phyloP scores from a whole-genome alignment of 768 basidiomycete genomes.

The Thelephora aurantiotincta region DNA sequence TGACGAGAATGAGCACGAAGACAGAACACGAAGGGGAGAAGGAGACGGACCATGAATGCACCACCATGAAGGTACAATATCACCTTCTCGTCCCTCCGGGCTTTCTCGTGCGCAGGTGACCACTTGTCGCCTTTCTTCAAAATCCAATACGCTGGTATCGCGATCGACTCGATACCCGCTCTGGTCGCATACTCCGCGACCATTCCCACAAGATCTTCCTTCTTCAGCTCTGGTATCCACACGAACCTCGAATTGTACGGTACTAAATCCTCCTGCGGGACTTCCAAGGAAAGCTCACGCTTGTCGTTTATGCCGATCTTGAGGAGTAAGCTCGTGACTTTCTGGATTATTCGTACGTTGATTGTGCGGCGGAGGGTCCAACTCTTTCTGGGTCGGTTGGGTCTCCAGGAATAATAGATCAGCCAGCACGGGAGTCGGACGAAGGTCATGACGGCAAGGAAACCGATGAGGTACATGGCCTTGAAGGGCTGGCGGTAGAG shows the following conservation, averaged over 20 bases:
- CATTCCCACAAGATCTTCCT: constrained; percentile 2
- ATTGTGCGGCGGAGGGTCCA: constrained; percentile 7
- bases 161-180: constrained; percentile 1
- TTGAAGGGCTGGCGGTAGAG: constrained; percentile 7
- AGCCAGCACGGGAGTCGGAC: constrained; percentile 6
- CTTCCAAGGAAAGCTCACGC: constrained; percentile 1
- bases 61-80: constrained; percentile 12
- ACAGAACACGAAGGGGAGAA: neutral
- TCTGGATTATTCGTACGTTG: constrained; percentile 1
- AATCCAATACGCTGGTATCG: constrained; percentile 10
- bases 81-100: constrained; percentile 10
- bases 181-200: constrained; percentile 1
- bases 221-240: constrained; percentile 7
- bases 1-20: neutral
- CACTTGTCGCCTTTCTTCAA: constrained; percentile 3
- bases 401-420: constrained; percentile 4
- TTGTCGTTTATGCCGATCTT: neutral
- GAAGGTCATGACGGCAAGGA: constrained; percentile 2
- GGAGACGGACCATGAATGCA: constrained; percentile 3
- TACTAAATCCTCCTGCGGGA: neutral
- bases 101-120: constrained; percentile 8
- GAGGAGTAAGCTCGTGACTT: neutral
- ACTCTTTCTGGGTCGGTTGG: constrained; percentile 2
- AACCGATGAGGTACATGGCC: constrained; percentile 5
- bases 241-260: constrained; percentile 5